Base-by-base conservation (phyloP, 2,329 filamentous ascomycete species). In the Apiospora sp. region DNA sequence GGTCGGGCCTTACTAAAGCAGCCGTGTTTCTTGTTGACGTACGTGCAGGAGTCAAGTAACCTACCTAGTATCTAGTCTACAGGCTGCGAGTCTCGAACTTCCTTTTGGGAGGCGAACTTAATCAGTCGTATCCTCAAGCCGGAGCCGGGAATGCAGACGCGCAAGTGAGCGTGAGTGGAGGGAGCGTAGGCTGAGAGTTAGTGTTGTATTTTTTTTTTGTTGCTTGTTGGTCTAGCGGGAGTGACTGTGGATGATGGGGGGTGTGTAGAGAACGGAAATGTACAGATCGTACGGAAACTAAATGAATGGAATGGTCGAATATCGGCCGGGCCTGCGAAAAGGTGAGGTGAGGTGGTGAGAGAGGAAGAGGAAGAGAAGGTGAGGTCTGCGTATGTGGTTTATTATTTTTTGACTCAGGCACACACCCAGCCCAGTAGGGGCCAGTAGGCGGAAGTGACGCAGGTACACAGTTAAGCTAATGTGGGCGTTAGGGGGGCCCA, bases 251-350 rank as follows among this genome's bases (percentile, higher is more conserved):
- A 24, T 30, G 27, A 48, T 43, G 27, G 48, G 24, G n/a, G 68
- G 68, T n/a, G 43, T 30, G 46, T 51, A 70, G 48, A 13, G 68
- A 70, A 70, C 30, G 34, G 37, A 24, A 58, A 44, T 51, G 68
- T 70, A 48, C 48, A 58, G 30, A 58, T n/a, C 24, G 68, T 51
- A 41, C 48, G 41, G 24, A n/a, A 69, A 48, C 46, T 49, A 49
- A 70, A 70, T 49, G 68, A 70, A 43, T 58, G 68, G 37, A 70
- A 70, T 70, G 68, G 68, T 70, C 68, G 68, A 70, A 54, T 54
- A 70, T 69, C 68, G 48, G 34, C 68, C 68, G 68, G n/a, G 68
- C 68, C 68, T 70, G 49, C 48, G 41, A 48, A 68, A 68, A 68
- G 30, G 48, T 69, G 49, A 54, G 68, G 46, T 51, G 68, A 70